Base-by-base conservation (phyloP, 2,329 filamentous ascomycete genomes). In the Trichoderma breve region DNA sequence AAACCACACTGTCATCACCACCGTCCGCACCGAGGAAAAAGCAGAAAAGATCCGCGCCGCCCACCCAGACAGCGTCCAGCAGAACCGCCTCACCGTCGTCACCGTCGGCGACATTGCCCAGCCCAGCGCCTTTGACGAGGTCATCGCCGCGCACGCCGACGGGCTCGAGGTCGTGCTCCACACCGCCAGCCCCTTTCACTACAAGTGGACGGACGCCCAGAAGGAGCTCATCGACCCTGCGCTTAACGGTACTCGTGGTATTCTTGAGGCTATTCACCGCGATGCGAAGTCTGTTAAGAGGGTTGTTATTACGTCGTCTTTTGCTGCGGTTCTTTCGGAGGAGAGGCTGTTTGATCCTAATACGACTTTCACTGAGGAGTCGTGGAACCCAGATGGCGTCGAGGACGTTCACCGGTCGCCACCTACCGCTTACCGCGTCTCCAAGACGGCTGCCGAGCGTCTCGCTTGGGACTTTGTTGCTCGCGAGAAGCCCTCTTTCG, bases 41-140 rank as follows among this genome's bases (percentile, higher is more conserved):
- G 87, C 87, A 21, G 75, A 82, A 58, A 83, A 83, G 75, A 86
- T 90, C 73, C 84, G 84, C 61, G 80, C 34, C 26, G 63, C 70
- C 18, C 63, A 82, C 66, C 84, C 86, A 11, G 83, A 88, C 77
- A 81, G 85, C 2, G 78, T 80, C 24, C 78, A 83, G 72, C 77
- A 76, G 72, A 82, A 84, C 15, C 82, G 83, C 36, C 85, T 90
- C 21, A 77, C 81, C 36, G 82, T 87, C 14, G 83, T 80, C 70
- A 90, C 96, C 75, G 93, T 97, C 28, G 89, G 91, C 21, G 93
- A 97, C 78, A 92, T 97, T 75, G 92, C 93, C 4, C 81, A 90
- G 77, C 86, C 89, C 57, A 86, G 87, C 70, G 93, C 94, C 71
- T 97, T 97, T 79, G 90, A 93, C 76, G 85, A 90, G 76, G 89